phyloP scores from a whole-genome alignment of 2,329 filamentous ascomycete genomes.

The Mollisiaceae sp. region DNA sequence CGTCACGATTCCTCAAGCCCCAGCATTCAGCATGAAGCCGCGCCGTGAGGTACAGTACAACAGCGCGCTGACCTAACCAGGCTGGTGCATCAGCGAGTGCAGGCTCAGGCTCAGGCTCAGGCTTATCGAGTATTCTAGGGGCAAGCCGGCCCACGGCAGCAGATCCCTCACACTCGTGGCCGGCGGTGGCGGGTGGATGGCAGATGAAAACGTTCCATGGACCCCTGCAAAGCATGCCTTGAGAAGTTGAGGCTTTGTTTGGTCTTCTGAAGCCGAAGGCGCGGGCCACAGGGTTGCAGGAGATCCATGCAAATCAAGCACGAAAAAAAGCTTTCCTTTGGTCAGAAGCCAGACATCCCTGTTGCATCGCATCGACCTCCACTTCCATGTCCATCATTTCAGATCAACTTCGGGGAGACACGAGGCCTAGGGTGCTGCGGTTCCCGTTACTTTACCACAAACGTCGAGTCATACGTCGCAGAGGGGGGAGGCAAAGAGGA shows the following conservation, averaged over 20 bases:
- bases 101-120: neutral
- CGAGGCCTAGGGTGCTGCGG: slow-evolving; percentile 24
- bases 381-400: slow-evolving; percentile 6
- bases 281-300: slow-evolving; percentile 31
- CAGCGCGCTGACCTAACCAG: neutral
- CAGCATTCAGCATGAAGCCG: slow-evolving; percentile 28
- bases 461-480: slow-evolving; percentile 31
- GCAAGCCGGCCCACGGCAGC: slow-evolving; percentile 20
- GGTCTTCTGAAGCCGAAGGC: slow-evolving; percentile 27
- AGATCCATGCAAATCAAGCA: slow-evolving; percentile 24
- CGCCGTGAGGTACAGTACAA: slow-evolving; percentile 23
- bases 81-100: slow-evolving; percentile 2
- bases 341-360: slow-evolving; percentile 10
- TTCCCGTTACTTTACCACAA: slow-evolving; percentile 28
- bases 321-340: slow-evolving; percentile 10
- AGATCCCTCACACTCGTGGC: slow-evolving; percentile 28
- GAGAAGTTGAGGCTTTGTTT: slow-evolving; percentile 29
- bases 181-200: slow-evolving; percentile 24
- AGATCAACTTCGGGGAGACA: slow-evolving; percentile 26
- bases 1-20: slow-evolving; percentile 25
- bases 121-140: slow-evolving; percentile 7
- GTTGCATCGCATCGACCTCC: slow-evolving; percentile 25
- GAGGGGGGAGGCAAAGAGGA: slow-evolving; percentile 9
- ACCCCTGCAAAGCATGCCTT: slow-evolving; percentile 28
- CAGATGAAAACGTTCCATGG: slow-evolving; percentile 35